Evolutionary conservation across 352 stramenopile species (phyloP).

Genomic region (Globisporangium polare): DNA sequence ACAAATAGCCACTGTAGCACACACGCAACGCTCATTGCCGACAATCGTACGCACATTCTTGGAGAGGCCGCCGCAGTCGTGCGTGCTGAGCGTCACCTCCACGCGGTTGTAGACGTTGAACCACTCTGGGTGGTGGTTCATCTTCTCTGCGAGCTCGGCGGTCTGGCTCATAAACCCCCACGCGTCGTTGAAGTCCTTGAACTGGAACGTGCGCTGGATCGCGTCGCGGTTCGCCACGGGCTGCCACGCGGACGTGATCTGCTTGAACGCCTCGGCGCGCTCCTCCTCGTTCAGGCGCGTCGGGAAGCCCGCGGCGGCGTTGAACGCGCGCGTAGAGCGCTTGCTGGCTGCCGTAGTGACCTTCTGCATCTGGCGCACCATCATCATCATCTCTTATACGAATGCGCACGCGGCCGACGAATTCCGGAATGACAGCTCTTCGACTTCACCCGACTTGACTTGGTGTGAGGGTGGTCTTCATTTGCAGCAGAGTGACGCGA

Average conservation of each 20-base stretch:
- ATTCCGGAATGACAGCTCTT: conserved; percentile 15
- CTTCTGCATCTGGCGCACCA: conserved; percentile 16
- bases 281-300: conserved; percentile 44
- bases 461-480: conserved; percentile 9
- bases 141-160: conserved; percentile 75
- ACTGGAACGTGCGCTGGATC: conserved; percentile 81
- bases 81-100: conserved; percentile 95
- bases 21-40: not conserved
- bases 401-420: not conserved
- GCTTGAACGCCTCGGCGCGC: conserved; percentile 31
- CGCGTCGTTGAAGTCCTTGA: conserved; percentile 79
- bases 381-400: too few species aligned
- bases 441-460: not conserved
- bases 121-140: conserved; percentile 98
- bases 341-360: not conserved
- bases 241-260: conserved; percentile 51
- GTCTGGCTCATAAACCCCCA: conserved; percentile 79
- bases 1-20: not conserved
- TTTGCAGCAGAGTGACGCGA: not conserved
- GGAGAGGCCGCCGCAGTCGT: conserved; percentile 93
- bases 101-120: conserved; percentile 99
- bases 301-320: conserved; percentile 31
- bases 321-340: conserved; percentile 5
- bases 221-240: conserved; percentile 62
- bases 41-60: conserved; percentile 59